These are phyloP conservation scores for Oehlia diaphana DNA, from an alignment of 192 early-diverging fungal genomes.

Conservation along the genomic window DNA sequence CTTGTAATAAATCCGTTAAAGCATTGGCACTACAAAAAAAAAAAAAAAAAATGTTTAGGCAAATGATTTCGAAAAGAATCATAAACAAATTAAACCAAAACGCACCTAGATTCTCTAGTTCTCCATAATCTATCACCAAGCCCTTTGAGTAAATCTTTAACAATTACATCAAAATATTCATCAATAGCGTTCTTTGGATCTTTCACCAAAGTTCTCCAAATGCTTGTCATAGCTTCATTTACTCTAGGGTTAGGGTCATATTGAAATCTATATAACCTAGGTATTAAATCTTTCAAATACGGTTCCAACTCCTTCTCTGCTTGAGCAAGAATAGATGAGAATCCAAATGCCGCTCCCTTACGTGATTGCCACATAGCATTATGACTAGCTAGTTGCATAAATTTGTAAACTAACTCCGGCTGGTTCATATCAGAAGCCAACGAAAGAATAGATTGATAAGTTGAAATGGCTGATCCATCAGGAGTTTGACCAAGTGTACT, in stretches of 20 bases:
- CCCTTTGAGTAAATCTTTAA: conserved; percentile 74
- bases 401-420: conserved; percentile 90
- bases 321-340: conserved; percentile 74
- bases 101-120: conserved; percentile 75
- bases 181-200: conserved; percentile 71
- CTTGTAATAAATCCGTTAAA: conserved; percentile 72
- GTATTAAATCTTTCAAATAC: conserved; percentile 73
- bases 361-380: conserved; percentile 91
- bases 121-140: conserved; percentile 85
- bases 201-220: conserved; percentile 80
- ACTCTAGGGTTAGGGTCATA: conserved; percentile 91
- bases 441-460: conserved; percentile 79
- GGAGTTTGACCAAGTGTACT: conserved; percentile 71
- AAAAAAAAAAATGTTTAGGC: background rate
- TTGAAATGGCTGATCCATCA: conserved; percentile 68
- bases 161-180: conserved; percentile 77
- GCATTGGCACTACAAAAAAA: conserved; percentile 38
- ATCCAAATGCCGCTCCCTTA: conserved; percentile 86
- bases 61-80: background rate
- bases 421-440: conserved; percentile 94
- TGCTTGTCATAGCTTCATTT: conserved; percentile 84
- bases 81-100: background rate
- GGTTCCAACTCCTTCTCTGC: conserved; percentile 82
- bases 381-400: conserved; percentile 91
- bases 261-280: conserved; percentile 84